Conservation (phyloP, 2,329 filamentous ascomycete genomes). For the Calonectria crousiana region DNA sequence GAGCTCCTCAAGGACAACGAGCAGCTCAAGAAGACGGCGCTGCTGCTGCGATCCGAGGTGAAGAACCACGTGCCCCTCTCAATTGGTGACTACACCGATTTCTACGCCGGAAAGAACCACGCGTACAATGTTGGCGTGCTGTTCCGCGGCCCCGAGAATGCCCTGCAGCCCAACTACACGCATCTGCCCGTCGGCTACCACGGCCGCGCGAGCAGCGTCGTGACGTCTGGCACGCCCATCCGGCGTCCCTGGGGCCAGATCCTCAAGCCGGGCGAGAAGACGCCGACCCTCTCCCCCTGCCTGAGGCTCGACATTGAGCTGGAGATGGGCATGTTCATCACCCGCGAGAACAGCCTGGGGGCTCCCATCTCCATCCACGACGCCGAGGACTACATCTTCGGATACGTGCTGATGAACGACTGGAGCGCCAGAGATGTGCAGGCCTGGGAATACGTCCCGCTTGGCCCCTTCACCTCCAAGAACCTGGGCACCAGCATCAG, state of each 20-base stretch:
- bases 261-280: slow-evolving; percentile 59
- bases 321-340: slow-evolving; percentile 82
- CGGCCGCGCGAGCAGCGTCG: slow-evolving; percentile 80
- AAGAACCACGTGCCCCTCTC: slow-evolving; percentile 79
- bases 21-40: slow-evolving; percentile 43
- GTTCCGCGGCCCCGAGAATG: slow-evolving; percentile 79
- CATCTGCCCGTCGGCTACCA: slow-evolving; percentile 87
- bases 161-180: slow-evolving; percentile 84
- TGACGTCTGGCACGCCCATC: slow-evolving; percentile 80
- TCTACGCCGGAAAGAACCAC: slow-evolving; percentile 85
- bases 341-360: slow-evolving; percentile 75
- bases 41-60: slow-evolving; percentile 57
- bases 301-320: slow-evolving; percentile 80
- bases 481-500: slow-evolving; percentile 71
- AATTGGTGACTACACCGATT: slow-evolving; percentile 88
- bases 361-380: slow-evolving; percentile 72
- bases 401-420: slow-evolving; percentile 74
- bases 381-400: slow-evolving; percentile 80
- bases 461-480: slow-evolving; percentile 74
- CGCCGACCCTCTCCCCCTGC: slow-evolving; percentile 68
- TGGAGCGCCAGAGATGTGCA: slow-evolving; percentile 75
- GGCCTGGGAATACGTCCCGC: slow-evolving; percentile 69
- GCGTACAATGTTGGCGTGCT: slow-evolving; percentile 77
- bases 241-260: slow-evolving; percentile 81
- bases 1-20: slow-evolving; percentile 52